phyloP scores from a whole-genome alignment of 2,329 filamentous ascomycete species.

The Bipolaris sorokiniana region DNA sequence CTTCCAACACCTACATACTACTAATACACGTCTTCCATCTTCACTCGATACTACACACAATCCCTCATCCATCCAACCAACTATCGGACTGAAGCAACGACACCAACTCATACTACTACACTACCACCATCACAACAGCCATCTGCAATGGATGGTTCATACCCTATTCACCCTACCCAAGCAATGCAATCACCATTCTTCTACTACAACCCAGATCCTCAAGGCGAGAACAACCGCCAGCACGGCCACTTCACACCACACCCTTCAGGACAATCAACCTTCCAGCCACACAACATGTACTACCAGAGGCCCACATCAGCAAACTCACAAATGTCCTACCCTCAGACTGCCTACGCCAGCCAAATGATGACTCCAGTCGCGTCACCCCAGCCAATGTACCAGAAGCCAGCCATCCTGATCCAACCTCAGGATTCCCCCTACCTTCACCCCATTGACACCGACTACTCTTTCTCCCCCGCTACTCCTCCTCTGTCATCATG shows the following conservation, averaged over 20 bases:
- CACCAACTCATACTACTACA: too few relatives aligned
- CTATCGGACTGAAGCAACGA: conserved; percentile 1
- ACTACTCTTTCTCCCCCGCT: conserved; percentile 76
- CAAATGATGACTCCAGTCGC: conserved; percentile 76
- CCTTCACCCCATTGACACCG: conserved; percentile 72
- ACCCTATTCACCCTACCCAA: conserved; percentile 57
- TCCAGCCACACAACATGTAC: conserved; percentile 55
- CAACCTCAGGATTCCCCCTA: conserved; percentile 64
- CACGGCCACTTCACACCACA: conserved; percentile 76
- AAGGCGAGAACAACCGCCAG: conserved; percentile 68
- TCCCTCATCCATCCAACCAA: conserved; percentile 27
- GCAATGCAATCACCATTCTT: conserved; percentile 79
- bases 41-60: conserved; percentile 16
- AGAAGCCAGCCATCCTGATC: conserved; percentile 76
- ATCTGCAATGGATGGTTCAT: conserved; percentile 69
- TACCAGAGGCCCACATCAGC: conserved; percentile 64
- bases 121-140: conserved; percentile 4
- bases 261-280: conserved; percentile 45
- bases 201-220: conserved; percentile 83
- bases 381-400: conserved; percentile 74
- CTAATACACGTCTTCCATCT: conserved; percentile 34
- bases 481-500: conserved; percentile 87
- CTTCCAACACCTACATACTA: conserved; percentile 26
- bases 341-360: conserved; percentile 61
- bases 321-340: conserved; percentile 63